These are phyloP conservation scores for Boletus rex-veris DNA, from an alignment of 768 basidiomycete genomes.

Conservation along the genomic window DNA sequence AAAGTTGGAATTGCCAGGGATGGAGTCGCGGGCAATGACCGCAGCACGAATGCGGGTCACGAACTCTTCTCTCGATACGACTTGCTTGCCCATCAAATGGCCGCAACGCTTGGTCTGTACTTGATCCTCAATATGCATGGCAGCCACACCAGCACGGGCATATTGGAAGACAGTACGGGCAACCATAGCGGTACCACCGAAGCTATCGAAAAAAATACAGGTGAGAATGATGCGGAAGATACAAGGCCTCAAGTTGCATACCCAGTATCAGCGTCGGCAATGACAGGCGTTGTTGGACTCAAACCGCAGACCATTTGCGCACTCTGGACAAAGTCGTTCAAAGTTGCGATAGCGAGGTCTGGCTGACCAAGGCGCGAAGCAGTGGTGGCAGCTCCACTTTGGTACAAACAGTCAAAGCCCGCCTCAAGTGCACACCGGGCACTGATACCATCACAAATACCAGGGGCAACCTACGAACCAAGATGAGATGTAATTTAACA, in stretches of 20 bases:
- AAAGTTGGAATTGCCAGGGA: constrained; percentile 73
- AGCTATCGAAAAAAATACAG: constrained; percentile 29
- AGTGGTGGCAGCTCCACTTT: constrained; percentile 79
- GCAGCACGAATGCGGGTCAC: constrained; percentile 73
- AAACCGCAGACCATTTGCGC: constrained; percentile 70
- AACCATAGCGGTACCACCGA: constrained; percentile 73
- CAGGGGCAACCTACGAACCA: constrained; percentile 58
- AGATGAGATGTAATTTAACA: background rate
- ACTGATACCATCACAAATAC: constrained; percentile 77
- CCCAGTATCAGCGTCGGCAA: constrained; percentile 82
- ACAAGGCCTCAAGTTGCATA: constrained; percentile 20
- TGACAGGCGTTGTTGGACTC: constrained; percentile 63
- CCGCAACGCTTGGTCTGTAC: constrained; percentile 80
- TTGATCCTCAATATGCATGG: constrained; percentile 77
- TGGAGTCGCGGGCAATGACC: constrained; percentile 69
- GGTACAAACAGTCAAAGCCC: constrained; percentile 74
- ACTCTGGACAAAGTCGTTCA: constrained; percentile 72
- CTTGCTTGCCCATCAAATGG: constrained; percentile 77
- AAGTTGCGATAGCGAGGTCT: constrained; percentile 74
- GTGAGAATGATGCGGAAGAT: constrained; percentile 6
- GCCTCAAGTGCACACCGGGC: constrained; percentile 78
- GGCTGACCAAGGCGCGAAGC: constrained; percentile 75
- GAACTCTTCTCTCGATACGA: constrained; percentile 76
- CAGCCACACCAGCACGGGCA: constrained; percentile 65
- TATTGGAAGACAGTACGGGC: constrained; percentile 76